These are phyloP conservation scores for Triangularia verruculosa DNA, from an alignment of 2,329 filamentous ascomycete genomes.

Conservation along the genomic window DNA sequence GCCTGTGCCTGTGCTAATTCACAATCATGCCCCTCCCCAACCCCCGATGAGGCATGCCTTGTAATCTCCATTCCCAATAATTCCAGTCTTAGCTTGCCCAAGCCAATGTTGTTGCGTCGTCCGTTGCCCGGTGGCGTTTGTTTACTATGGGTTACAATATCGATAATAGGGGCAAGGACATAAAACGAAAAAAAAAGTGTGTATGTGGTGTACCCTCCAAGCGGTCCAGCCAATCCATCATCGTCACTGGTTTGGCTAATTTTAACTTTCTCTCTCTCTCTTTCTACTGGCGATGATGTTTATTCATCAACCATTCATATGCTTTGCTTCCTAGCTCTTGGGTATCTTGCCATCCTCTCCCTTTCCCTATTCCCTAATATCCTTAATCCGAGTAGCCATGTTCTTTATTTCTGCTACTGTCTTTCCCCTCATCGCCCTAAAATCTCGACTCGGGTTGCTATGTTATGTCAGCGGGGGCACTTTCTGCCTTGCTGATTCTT, in stretches of 20 bases:
- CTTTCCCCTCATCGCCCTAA: background rate
- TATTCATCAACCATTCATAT: background rate
- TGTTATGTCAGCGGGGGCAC: no score
- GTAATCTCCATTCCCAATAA: background rate
- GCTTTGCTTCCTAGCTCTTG: constrained; percentile 7
- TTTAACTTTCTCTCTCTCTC: no score
- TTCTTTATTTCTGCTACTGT: background rate
- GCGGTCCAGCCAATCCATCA: background rate
- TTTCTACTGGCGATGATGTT: background rate
- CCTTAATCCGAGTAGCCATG: background rate
- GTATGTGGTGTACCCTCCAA: background rate
- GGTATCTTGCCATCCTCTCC: constrained; percentile 15
- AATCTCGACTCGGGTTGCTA: background rate
- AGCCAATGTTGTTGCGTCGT: no score
- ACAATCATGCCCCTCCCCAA: background rate
- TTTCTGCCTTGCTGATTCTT: background rate
- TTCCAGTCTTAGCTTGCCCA: background rate
- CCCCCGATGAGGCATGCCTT: background rate
- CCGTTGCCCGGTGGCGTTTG: background rate
- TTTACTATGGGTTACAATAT: background rate
- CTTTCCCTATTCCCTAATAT: background rate
- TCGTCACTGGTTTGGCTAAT: background rate
- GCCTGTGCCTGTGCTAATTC: background rate
- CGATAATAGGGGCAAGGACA: background rate
- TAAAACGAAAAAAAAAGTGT: background rate